Conservation (phyloP, 805 yeast genomes). For the Hanseniaspora hatyaiensis region DNA sequence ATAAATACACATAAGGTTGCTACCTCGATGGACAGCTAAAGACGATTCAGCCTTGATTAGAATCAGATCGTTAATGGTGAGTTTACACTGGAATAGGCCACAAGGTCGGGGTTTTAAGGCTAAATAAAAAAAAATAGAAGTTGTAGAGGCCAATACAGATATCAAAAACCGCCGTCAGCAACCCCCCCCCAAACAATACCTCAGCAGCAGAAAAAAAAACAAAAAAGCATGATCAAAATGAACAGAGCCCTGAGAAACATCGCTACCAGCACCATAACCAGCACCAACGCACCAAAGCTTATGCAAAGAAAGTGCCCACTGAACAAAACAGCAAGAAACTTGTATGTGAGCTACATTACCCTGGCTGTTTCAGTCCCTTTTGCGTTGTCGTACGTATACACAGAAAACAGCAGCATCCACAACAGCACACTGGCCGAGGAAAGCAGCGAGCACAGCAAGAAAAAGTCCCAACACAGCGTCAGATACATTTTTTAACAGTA, state of each 20-base stretch:
- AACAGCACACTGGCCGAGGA: not conserved
- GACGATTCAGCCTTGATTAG: no score
- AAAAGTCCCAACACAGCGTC: slow-evolving; percentile 7
- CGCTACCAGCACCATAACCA: not conserved
- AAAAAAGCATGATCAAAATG: not conserved
- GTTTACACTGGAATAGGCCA: no score
- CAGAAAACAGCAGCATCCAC: not conserved
- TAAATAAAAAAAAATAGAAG: no score
- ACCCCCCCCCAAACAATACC: no score
- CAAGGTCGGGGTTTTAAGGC: no score
- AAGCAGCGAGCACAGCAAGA: not conserved
- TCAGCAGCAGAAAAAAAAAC: no score
- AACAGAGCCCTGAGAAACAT: not conserved
- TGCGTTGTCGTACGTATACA: slow-evolving; percentile 22
- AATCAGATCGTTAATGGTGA: no score
- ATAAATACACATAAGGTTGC: no score
- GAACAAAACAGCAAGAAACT: slow-evolving; percentile 17
- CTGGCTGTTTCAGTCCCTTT: slow-evolving; percentile 26
- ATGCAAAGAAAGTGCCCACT: slow-evolving; percentile 4
- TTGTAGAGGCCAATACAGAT: no score
- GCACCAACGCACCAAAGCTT: no score
- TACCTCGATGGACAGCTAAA: no score
- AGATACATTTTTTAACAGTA: not conserved
- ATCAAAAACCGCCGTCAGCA: no score
- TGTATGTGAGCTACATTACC: slow-evolving; percentile 24